These are phyloP conservation scores for Scutellaria barbata DNA, from an alignment of 257 asterid species.

Conservation along the genomic window DNA sequence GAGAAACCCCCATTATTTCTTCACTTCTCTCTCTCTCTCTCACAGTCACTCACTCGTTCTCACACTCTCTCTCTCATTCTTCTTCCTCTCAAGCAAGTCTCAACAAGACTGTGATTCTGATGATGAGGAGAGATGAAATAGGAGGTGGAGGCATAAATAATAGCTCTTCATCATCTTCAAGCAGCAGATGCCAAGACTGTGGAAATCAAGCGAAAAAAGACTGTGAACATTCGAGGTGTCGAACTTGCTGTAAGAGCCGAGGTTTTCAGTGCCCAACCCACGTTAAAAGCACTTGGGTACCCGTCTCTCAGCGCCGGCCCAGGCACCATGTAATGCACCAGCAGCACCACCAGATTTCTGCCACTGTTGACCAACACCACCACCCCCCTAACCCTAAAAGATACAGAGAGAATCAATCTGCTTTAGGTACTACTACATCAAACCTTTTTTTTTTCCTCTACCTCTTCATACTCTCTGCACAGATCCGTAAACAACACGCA, in stretches of 20 bases:
- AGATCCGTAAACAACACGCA: too few species aligned
- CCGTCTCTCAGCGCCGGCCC: constrained; percentile 58
- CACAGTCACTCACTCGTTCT: too few species aligned
- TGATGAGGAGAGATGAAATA: constrained; percentile 49
- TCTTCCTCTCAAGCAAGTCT: background rate
- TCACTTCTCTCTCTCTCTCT: background rate
- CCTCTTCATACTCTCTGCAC: background rate
- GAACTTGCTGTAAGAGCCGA: constrained; percentile 77
- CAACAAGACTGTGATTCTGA: constrained; percentile 41
- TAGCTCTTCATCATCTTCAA: constrained; percentile 33
- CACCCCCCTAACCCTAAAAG: constrained; percentile 66
- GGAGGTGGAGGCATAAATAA: constrained; percentile 22
- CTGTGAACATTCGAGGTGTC: constrained; percentile 60
- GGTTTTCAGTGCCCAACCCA: constrained; percentile 79
- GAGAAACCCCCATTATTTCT: background rate
- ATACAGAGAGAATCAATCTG: constrained; percentile 47
- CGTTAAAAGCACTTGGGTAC: constrained; percentile 86
- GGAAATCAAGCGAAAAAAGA: constrained; percentile 86
- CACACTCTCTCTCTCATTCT: background rate
- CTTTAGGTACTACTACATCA: constrained; percentile 41
- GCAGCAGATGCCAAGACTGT: constrained; percentile 73
- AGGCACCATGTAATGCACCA: constrained; percentile 47
- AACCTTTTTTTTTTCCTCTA: too few species aligned
- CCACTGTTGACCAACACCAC: constrained; percentile 37
- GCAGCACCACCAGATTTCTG: constrained; percentile 41